phyloP scores from a whole-genome alignment of 179 eudicot species.

The Pouteria campechiana region DNA sequence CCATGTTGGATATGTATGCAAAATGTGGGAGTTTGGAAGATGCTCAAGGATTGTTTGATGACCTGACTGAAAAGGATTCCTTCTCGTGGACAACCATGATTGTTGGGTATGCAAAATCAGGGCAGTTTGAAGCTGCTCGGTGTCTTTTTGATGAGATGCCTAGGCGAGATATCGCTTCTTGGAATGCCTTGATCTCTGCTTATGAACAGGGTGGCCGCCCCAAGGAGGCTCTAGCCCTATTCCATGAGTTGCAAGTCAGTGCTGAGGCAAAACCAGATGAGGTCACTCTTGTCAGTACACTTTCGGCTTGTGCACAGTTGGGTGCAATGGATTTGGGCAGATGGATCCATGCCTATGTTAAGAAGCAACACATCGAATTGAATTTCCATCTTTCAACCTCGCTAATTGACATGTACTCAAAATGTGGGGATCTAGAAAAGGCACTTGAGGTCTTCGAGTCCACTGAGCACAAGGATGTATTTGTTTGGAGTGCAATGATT shows the following conservation, averaged over 20 bases:
- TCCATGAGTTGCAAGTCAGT: conserved; percentile 24
- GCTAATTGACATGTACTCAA: conserved; percentile 37
- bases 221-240: conserved; percentile 24
- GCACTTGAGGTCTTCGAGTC: conserved; percentile 32
- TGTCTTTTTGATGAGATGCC: conserved; percentile 21
- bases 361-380: conserved; percentile 15
- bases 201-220: conserved; percentile 31
- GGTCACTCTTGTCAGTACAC: conserved; percentile 28
- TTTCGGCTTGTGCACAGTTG: conserved; percentile 29
- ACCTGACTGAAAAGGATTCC: conserved; percentile 26
- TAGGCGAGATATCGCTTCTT: conserved; percentile 20
- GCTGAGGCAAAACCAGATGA: conserved; percentile 19
- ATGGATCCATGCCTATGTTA: conserved; percentile 30
- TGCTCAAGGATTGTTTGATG: conserved; percentile 18
- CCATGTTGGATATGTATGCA: conserved; percentile 34
- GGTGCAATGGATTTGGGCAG: conserved; percentile 33
- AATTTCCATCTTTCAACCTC: conserved; percentile 25
- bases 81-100: conserved; percentile 36
- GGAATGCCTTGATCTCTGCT: conserved; percentile 42
- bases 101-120: conserved; percentile 25
- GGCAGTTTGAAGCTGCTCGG: conserved; percentile 17
- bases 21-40: conserved; percentile 27
- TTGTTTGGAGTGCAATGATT: conserved; percentile 41
- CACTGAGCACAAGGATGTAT: conserved; percentile 22
- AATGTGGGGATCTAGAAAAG: conserved; percentile 33